Conservation (phyloP, 805 yeast genomes). For the Blastobotrys terrestris region DNA sequence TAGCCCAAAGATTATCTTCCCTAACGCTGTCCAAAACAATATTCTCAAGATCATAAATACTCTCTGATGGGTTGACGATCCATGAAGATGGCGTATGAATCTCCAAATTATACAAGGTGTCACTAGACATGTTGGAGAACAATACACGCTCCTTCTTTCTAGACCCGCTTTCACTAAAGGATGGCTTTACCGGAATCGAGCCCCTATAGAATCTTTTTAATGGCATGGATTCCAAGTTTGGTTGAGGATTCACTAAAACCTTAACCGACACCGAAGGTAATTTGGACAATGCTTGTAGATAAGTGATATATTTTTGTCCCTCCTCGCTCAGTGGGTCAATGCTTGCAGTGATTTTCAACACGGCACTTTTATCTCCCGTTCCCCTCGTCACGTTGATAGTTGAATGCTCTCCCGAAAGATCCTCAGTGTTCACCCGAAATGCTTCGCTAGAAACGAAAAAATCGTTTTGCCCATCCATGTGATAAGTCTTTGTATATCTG, state of each 20-base stretch:
- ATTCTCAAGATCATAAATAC: conserved; percentile 58
- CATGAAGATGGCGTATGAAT: conserved; percentile 61
- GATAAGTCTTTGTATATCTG: conserved; percentile 16
- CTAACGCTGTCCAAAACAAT: conserved; percentile 39
- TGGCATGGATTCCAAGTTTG: conserved; percentile 37
- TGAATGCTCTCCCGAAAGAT: conserved; percentile 25
- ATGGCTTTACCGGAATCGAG: conserved; percentile 32
- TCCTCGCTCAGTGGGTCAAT: conserved; percentile 68
- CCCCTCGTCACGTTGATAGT: conserved; percentile 40
- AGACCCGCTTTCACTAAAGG: conserved; percentile 27
- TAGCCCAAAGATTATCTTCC: conserved; percentile 35
- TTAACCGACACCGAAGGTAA: conserved; percentile 47
- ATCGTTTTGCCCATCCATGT: conserved; percentile 5
- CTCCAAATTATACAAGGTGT: conserved; percentile 47
- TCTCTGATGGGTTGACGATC: conserved; percentile 51
- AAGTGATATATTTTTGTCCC: conserved; percentile 56
- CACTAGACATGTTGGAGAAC: conserved; percentile 47
- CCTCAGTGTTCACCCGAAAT: conserved; percentile 22
- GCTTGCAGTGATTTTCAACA: conserved; percentile 51
- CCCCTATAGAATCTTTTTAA: conserved; percentile 57
- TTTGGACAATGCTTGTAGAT: conserved; percentile 36
- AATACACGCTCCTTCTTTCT: conserved; percentile 25
- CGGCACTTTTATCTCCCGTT: conserved; percentile 27
- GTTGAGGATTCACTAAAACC: conserved; percentile 54
- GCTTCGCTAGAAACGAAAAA: conserved; percentile 9